Conservation (phyloP, 148 eudicot genomes). For the Drosera capensis region DNA sequence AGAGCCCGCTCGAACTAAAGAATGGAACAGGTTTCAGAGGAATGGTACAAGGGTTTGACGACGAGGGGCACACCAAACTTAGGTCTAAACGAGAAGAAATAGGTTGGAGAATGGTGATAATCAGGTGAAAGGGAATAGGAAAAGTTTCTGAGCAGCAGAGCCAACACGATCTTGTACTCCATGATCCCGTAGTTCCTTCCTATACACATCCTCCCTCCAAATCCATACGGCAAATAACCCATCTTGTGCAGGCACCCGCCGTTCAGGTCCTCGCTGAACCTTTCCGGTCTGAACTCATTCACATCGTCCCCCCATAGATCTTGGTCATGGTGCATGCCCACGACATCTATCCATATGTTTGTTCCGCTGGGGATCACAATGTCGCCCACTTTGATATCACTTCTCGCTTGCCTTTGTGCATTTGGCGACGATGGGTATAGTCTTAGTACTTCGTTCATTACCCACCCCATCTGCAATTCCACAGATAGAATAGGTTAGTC, state of each 20-base stretch:
- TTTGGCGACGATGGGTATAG: slow-evolving; percentile 81
- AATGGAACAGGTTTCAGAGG: too few relatives aligned
- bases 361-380: slow-evolving; percentile 44
- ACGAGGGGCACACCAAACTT: slow-evolving; percentile 46
- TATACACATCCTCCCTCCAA: slow-evolving; percentile 89
- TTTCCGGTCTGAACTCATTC: slow-evolving; percentile 58
- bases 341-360: slow-evolving; percentile 80
- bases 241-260: slow-evolving; percentile 74
- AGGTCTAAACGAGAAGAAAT: slow-evolving; percentile 64
- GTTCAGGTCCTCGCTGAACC: slow-evolving; percentile 32
- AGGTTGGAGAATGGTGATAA: slow-evolving; percentile 49
- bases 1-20: too few relatives aligned
- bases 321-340: slow-evolving; percentile 70
- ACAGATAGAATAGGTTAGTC: background rate
- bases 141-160: slow-evolving; percentile 35
- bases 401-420: slow-evolving; percentile 52
- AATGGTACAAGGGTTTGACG: slow-evolving; percentile 20
- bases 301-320: slow-evolving; percentile 66
- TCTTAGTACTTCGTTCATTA: slow-evolving; percentile 69
- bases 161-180: slow-evolving; percentile 68
- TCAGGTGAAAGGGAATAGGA: slow-evolving; percentile 49
- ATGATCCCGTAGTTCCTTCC: slow-evolving; percentile 49
- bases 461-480: slow-evolving; percentile 81
- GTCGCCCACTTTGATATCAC: slow-evolving; percentile 35
- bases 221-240: slow-evolving; percentile 90